A percentile compares a stretch with the other conserved stretches of the same genome.
These are phyloP conservation scores for Tinospora cordifolia DNA, from an alignment of 164 flowering plant species.

Conservation along the genomic window DNA sequence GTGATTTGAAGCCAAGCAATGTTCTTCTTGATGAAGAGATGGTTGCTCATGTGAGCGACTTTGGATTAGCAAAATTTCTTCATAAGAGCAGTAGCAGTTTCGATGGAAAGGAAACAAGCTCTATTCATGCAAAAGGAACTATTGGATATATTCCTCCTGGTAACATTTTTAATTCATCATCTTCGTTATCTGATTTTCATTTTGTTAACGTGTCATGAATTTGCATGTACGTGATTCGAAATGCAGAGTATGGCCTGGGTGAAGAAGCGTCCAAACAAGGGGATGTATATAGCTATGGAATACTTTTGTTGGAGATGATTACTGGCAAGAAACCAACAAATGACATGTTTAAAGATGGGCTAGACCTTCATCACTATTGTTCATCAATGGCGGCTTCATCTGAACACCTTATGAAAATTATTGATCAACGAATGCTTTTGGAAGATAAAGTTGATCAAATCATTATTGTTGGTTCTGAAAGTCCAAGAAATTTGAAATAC, in stretches of 20 bases:
- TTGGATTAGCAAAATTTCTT: conserved; percentile 7
- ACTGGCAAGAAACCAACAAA: not conserved
- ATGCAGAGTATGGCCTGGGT: not conserved
- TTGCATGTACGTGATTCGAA: not conserved
- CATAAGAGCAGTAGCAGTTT: not conserved
- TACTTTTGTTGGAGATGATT: too few species aligned
- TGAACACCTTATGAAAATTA: not conserved
- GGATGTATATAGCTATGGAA: not conserved
- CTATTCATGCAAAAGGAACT: conserved; percentile 2
- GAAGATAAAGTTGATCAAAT: not conserved
- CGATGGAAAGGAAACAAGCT: not conserved
- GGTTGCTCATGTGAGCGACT: not conserved
- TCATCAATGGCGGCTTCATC: not conserved
- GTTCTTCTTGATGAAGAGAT: not conserved
- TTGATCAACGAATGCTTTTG: not conserved
- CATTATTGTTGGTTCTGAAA: not conserved
- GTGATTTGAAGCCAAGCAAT: not conserved
- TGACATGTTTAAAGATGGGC: not conserved
- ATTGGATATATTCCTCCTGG: conserved; percentile 13
- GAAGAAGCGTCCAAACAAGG: not conserved
- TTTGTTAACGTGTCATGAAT: too few species aligned
- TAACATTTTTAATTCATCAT: not conserved
- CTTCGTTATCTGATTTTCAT: too few species aligned
- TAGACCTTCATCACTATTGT: not conserved
- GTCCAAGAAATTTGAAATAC: not conserved